Conservation (phyloP, 192 early-diverging fungal genomes). For the Lobosporangium transversale region DNA sequence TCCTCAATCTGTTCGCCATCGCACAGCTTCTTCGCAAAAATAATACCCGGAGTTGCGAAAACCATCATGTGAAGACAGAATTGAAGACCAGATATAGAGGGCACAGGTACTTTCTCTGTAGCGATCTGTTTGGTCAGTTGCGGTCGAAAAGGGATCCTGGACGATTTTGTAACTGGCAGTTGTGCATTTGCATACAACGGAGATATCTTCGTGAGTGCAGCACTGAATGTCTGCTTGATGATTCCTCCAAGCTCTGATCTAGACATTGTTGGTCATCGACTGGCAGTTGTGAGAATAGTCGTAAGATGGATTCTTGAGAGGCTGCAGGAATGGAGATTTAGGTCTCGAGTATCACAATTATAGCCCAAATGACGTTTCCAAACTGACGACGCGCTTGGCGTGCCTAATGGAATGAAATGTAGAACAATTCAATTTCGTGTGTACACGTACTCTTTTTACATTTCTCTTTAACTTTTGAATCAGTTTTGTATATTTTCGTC, state of each 20-base stretch:
- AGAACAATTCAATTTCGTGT: too few relatives aligned
- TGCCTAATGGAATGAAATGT: too few relatives aligned
- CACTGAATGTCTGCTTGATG: conserved; percentile 5
- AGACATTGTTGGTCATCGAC: neutral
- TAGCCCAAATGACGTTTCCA: too few relatives aligned
- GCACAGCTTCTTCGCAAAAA: conserved; percentile 36
- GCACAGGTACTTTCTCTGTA: neutral
- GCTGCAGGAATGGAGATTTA: too few relatives aligned
- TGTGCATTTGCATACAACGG: neutral
- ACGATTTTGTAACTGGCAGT: neutral
- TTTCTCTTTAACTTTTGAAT: neutral
- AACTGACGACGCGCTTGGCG: too few relatives aligned
- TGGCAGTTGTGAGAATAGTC: too few relatives aligned
- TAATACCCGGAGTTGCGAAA: conserved; percentile 34
- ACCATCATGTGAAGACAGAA: conserved; percentile 51
- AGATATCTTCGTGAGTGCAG: conserved; percentile 17
- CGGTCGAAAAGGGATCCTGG: conserved; percentile 17
- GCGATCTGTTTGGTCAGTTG: neutral
- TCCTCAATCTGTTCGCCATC: conserved; percentile 41
- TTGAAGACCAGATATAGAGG: conserved; percentile 39
- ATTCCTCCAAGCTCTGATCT: conserved; percentile 6
- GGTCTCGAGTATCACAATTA: too few relatives aligned
- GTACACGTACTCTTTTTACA: neutral
- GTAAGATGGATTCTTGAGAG: neutral
- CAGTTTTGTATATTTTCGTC: neutral